Evolutionary conservation across 2,329 filamentous ascomycete species (phyloP).

Genomic region (Catunica adiposa): DNA sequence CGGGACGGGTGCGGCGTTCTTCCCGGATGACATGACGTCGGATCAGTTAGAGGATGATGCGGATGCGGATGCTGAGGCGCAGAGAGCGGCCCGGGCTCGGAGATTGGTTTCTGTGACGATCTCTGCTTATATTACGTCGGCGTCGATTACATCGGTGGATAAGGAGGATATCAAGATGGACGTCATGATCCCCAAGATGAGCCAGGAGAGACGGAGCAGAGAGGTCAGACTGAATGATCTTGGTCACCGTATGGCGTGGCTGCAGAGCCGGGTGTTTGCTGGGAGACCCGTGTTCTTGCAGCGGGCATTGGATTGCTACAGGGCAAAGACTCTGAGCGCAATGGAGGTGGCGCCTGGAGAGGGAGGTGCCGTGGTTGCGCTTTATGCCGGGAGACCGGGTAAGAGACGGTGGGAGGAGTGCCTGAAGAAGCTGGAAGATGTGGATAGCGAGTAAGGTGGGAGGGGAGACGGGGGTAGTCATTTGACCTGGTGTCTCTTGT

Average conservation of each 20-base stretch:
- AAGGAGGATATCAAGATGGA: background rate
- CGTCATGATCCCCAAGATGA: slow-evolving; percentile 58
- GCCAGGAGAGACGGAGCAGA: slow-evolving; percentile 52
- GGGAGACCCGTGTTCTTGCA: slow-evolving; percentile 77
- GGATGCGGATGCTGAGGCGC: slow-evolving; percentile 20
- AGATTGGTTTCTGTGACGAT: background rate
- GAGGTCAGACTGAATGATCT: slow-evolving; percentile 87
- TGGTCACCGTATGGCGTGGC: slow-evolving; percentile 91
- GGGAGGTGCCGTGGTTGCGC: slow-evolving; percentile 49
- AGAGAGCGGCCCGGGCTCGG: background rate
- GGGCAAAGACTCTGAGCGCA: slow-evolving; percentile 73
- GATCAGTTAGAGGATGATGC: slow-evolving; percentile 36
- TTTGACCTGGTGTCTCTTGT: background rate
- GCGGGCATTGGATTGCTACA: slow-evolving; percentile 85
- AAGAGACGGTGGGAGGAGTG: slow-evolving; percentile 60
- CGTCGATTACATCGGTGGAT: background rate
- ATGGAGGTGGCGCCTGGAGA: slow-evolving; percentile 41
- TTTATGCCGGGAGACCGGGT: slow-evolving; percentile 77
- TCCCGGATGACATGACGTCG: slow-evolving; percentile 44
- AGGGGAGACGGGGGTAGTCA: background rate
- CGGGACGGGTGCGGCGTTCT: slow-evolving; percentile 58
- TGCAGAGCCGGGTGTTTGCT: slow-evolving; percentile 82
- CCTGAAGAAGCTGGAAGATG: slow-evolving; percentile 24
- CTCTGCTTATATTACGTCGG: background rate
- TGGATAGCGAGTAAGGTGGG: slow-evolving; percentile 9